Evolutionary conservation across 805 yeast species (phyloP).

Genomic region (Spencermartinsiella europaea): DNA sequence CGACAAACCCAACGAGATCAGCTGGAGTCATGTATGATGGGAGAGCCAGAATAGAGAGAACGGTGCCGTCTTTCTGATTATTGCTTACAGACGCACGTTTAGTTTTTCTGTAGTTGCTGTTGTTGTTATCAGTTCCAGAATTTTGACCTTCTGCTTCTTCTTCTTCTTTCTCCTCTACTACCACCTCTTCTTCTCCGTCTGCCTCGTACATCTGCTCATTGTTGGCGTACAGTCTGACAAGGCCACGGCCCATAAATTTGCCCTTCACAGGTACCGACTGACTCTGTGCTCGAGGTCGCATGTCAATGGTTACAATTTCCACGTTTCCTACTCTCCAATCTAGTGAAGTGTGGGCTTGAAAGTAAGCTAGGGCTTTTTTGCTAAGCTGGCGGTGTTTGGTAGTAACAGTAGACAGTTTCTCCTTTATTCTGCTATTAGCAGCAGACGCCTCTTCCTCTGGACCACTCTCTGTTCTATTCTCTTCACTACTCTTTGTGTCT

Average conservation of each 20-base stretch:
- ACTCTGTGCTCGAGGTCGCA: conserved; percentile 6
- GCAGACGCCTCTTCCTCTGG: not conserved
- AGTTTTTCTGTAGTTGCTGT: no score
- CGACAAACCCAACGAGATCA: conserved; percentile 76
- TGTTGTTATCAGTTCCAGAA: conserved; percentile 18
- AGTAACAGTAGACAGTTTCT: not conserved
- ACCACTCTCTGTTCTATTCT: not conserved
- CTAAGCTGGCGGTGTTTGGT: not conserved
- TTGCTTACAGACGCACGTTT: conserved; percentile 53
- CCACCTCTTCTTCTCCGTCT: conserved; percentile 1
- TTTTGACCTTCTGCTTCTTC: conserved; percentile 8
- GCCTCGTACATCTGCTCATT: conserved; percentile 31
- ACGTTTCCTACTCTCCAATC: conserved; percentile 21
- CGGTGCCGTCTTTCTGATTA: conserved; percentile 40
- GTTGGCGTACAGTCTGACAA: conserved; percentile 60
- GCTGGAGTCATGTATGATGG: conserved; percentile 85
- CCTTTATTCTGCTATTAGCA: not conserved
- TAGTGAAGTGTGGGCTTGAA: conserved; percentile 9
- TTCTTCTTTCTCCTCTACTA: conserved; percentile 25
- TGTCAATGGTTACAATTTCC: conserved; percentile 18
- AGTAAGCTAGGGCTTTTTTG: conserved; percentile 2
- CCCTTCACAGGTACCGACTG: conserved; percentile 44
- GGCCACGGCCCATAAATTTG: conserved; percentile 65
- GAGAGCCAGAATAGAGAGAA: conserved; percentile 75
- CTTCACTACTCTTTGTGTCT: not conserved